Evolutionary conservation across 805 yeast species (phyloP), one percentile per base, ranked within the genome.

Genomic region (Wickerhamiella alocasiicola): DNA sequence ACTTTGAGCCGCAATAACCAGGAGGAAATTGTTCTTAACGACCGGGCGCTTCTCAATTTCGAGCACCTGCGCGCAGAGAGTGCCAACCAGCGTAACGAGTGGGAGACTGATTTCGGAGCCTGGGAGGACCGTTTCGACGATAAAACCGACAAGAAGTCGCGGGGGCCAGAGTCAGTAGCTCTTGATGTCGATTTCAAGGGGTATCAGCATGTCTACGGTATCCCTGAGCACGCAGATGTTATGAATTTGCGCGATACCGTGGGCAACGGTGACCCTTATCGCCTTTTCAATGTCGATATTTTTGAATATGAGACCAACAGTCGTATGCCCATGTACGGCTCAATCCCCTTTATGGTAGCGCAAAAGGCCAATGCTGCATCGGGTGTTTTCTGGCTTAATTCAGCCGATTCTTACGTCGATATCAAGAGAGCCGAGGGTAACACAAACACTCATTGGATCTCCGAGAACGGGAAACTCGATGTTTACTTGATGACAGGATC

Each of bases 161-260:
- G 54, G 21, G 68, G 68, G 9, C 97, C 98, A 0, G 97, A 91
- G 58, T 74, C 95, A 0, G 67, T 91, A 19, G 95, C 79, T 0
- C 48, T 81, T 21, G 99, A 91, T 56, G 69, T 84, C 44, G 61
- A 73, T 0, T 77, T 91, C 48, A 54, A 60, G 2, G 76, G 74
- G 1, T 78, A 67, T 49, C 56, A 64, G 4, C 68, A 78, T 52
- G 81, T 83, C 1, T 91, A 73, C 57, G 99, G 99, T n/a, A 80
- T 91, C 32, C 97, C 98, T 0, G 98, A 91, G 59, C 98, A 91
- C 54, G 88, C 97, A 0, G 94, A 83, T 50, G 64, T 79, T 1
- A 61, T 91, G 36, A 67, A 78, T 15, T 64, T 91, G 49, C 74
- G 76, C 42, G 88, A 81, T 48, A 87, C 97, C 0, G 53, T 53